Base-by-base conservation (phyloP, 331 rosid genomes). In the Rhamnella rubrinervis region DNA sequence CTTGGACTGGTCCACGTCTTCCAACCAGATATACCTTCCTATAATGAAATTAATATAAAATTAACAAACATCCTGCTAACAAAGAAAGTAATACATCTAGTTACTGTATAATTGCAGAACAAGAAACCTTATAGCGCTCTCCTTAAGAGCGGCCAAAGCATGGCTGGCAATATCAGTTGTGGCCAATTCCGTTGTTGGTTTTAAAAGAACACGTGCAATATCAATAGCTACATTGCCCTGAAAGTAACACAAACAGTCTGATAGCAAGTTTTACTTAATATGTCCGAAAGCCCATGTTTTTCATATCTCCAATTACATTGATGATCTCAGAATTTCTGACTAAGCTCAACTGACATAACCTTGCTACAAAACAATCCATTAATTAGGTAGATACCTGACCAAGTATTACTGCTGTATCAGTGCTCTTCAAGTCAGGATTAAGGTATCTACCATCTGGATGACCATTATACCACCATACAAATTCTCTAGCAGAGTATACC, bases 401-500 rank as follows among this genome's bases (percentile, higher is more conserved):
- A 80, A 89, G 95, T 81, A 91, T 83, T 66, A 95, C 91, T 81
- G 95, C 97, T 31, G 96, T 85, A 77, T 87, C 96, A 8, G 85
- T 80, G 76, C 85, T 82, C 75, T 89, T 89, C 70, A 93, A 74
- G 76, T 89, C 84, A n/a, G 86, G 95, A 73, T 87, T 83, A 61
- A 93, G 92, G 82, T 77, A 77, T 75, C 66, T 83, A 23, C 84
- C 83, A 85, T 93, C 92, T 64, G 95, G 98, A 46, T 93, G 96
- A 78, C 97, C 98, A 77, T 93, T 93, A 81, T 93, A 91, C 98
- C 97, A 91, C 95, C 96, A 89, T 73, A 95, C 98, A 89, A 91
- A 91, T 82, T 91, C 96, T 81, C 98, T 85, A 63, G 98, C 98
- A 12, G 97, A 86, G 57, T 83, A 80, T 71, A 89, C 67, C 61